Conservation (phyloP, 1,284 basidiomycete species). For the Moniliophthora roreri region DNA sequence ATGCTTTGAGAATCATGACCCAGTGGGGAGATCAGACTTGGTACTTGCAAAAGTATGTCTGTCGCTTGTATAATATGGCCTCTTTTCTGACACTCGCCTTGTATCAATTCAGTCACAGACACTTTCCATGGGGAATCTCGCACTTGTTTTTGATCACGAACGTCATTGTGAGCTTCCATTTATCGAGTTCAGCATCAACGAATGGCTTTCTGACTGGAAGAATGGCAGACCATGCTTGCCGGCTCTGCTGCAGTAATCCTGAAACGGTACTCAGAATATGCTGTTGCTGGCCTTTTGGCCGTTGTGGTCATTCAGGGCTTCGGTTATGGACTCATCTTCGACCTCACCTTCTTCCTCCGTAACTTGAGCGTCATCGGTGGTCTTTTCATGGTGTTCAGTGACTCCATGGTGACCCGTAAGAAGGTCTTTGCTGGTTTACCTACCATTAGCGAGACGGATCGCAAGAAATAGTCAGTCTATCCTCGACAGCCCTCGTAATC, state of each 20-base stretch:
- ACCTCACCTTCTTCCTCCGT: slow-evolving; percentile 99
- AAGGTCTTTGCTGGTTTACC: slow-evolving; percentile 93
- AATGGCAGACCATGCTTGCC: slow-evolving; percentile 78
- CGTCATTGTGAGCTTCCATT: slow-evolving; percentile 80
- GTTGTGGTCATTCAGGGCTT: slow-evolving; percentile 96
- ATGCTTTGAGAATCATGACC: slow-evolving; percentile 90
- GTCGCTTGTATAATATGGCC: slow-evolving; percentile 6
- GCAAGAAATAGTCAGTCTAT: slow-evolving; percentile 90
- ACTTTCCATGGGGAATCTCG: slow-evolving; percentile 93
- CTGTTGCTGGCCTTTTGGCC: slow-evolving; percentile 84
- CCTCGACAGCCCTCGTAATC: slow-evolving; percentile 2
- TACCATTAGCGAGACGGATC: slow-evolving; percentile 89
- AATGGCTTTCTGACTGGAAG: slow-evolving; percentile 3
- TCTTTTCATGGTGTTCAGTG: slow-evolving; percentile 97
- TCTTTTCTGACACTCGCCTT: slow-evolving; percentile 5
- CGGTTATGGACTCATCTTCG: slow-evolving; percentile 94
- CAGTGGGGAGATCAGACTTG: slow-evolving; percentile 97
- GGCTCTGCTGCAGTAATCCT: slow-evolving; percentile 89
- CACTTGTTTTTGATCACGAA: slow-evolving; percentile 93
- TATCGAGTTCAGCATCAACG: background rate
- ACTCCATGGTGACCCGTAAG: slow-evolving; percentile 87
- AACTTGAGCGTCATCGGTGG: slow-evolving; percentile 92
- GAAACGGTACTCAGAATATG: slow-evolving; percentile 87
- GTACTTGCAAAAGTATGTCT: slow-evolving; percentile 87
- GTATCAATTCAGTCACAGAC: slow-evolving; percentile 70